Base-by-base conservation (phyloP, 2,329 filamentous ascomycete species). In the Scytalidium lignicola region DNA sequence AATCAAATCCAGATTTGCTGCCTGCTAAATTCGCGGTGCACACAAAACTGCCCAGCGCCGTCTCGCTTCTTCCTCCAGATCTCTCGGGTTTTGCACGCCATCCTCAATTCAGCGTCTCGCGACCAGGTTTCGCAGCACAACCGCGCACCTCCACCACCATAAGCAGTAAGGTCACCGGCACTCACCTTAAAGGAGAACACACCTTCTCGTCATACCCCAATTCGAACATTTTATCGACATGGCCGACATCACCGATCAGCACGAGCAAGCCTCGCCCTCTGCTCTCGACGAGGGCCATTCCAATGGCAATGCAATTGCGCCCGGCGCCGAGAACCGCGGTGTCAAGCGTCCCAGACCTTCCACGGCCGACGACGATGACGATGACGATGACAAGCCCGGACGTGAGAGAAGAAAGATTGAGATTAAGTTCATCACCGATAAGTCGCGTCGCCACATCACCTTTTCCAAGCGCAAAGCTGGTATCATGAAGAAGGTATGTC, bases 391-490 rank as follows among this genome's bases (percentile, higher is more conserved):
- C 71, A 97, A 97, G 83, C 90, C 90, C 56, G 90, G 90, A 66
- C 91, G 93, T 72, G 93, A 97, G 81, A 86, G 93, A 68, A 85
- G 93, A 75, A 99, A 99, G 86, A 99, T 99, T 65, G 93, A 99
- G 74, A 99, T 99, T 76, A 99, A 99, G 81, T 99, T 99, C 76
- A 99, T 99, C 72, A 92, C 91, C 73, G 93, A 99, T 75, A 99
- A 99, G 79, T 97, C 92, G 74, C 90, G 93, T 74, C 88, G 93
- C 56, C 93, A 99, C 77, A 99, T 97, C 69, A 97, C 93, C 65
- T 97, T 99, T 72, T 97, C 92, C 62, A 99, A 99, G 84, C 90
- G 93, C 70, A 99, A 99, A 79, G 93, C 93, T 49, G 93, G 93
- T 63, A 97, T 99, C 72, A 97, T 99, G 93, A 97, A 99, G 81